Evolutionary conservation across 75 land plant genomes (phyloP).

Genomic region (Ceratopteris richardii): DNA sequence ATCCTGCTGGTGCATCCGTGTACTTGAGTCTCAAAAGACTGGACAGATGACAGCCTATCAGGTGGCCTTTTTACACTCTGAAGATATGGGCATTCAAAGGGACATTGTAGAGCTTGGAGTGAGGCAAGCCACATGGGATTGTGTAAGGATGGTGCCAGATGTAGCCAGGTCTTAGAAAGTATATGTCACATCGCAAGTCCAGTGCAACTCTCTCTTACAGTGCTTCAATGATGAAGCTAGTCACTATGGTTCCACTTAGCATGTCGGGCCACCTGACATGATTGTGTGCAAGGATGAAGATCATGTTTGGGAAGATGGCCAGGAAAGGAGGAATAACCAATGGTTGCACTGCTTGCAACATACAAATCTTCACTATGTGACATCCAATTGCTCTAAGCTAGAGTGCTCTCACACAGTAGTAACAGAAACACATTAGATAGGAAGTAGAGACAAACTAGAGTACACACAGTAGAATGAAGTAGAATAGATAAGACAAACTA

Average conservation of each 20-base stretch:
- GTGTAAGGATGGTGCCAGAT: conserved; percentile 84
- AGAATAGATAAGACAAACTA: no score
- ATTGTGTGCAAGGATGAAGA: not conserved
- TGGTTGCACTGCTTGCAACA: no score
- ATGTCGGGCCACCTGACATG: not conserved
- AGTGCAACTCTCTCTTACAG: conserved; percentile 37
- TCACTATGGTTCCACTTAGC: conserved; percentile 38
- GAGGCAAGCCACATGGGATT: conserved; percentile 95
- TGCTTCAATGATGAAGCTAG: conserved; percentile 55
- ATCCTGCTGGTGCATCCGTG: conserved; percentile 83
- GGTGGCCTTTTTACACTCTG: conserved; percentile 78
- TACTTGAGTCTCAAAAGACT: conserved; percentile 81
- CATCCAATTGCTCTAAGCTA: no score
- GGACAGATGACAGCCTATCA: conserved; percentile 86
- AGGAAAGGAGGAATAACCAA: no score
- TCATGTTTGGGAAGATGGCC: no score
- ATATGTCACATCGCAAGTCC: conserved; percentile 42
- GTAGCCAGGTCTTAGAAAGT: conserved; percentile 68
- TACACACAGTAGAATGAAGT: no score
- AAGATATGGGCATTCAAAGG: conserved; percentile 96
- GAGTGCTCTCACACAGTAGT: no score
- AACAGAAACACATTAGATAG: no score
- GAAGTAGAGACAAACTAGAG: no score
- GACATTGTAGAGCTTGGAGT: conserved; percentile 81
- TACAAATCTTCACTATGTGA: no score